Base-by-base conservation (phyloP, 164 flowering plant genomes). In the Litsea cubeba region DNA sequence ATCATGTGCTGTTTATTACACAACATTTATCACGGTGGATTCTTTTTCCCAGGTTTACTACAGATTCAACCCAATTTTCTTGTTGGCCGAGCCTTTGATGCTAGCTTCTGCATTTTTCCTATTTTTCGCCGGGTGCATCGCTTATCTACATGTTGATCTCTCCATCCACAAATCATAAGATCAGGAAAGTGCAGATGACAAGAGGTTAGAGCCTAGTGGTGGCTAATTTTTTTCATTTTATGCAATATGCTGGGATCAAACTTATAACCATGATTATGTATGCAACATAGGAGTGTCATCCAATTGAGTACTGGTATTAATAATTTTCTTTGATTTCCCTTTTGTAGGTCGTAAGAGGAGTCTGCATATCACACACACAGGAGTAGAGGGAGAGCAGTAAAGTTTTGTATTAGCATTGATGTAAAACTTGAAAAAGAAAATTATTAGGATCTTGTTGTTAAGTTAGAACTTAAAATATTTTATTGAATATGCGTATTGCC, bases 51-150 rank as follows among this genome's bases (percentile, higher is more conserved):
- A 95, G 99, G 97, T 95, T 72, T 84, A 89, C 82, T 95, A 95
- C 86, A 85, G 80, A 22, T 93, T 92, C 97, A 90, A 87, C 72
- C 91, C 88, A 18, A 77, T 91, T 50, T 93, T 85, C 86, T 90
- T 92, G 97, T 92, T 95, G 69, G 97, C 93, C 0, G 97, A 95
- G 85, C 99, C 99, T 12, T 71, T 95, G 78, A 93, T 95, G 94
- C 77, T 93, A 85, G 80, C 76, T 26, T 83, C 87, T 30, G 90
- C 73, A 8, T 91, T 93, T 78, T 92, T 91, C 88, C 77, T 92
- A 2, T 77, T 92, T 71, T 93, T 95, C 79, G 26, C 87, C 76
- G 83, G 95, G 17, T 88, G 85, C 71, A 74, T 93, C 20, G 90
- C 97, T 14, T 95, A 94, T 77, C 80, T 91, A 58, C 90, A 93